Evolutionary conservation across 495 filamentous ascomycete species (phyloP), one percentile per base, ranked within the genome.

Genomic region (Friedmanniomyces simplex): DNA sequence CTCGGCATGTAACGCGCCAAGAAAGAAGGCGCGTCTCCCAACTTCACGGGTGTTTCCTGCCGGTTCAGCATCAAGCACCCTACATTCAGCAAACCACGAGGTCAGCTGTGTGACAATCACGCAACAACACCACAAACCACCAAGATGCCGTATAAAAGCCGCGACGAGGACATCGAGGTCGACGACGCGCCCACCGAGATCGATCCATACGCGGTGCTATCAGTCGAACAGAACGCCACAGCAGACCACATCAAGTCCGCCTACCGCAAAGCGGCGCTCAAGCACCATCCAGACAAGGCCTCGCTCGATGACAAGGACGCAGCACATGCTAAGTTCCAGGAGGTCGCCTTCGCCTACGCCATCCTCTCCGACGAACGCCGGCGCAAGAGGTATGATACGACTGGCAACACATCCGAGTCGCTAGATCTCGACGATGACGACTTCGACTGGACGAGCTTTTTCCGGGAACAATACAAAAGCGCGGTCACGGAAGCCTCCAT

Each of bases 391-490:
- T 98, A 96, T 71, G 91, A 98, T 68, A 74, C 76, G 55, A 96
- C 91, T 0, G 93, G 93, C 54, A 88, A 81, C 50, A 97, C 91
- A 0, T 80, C 83, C 1, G 91, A 95, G 63, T 83, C 81, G 18
- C 72, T 91, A 51, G 79, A 84, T 60, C 68, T 76, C 12, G 81
- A 87, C 37, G 80, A 80, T 62, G 86, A 80, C 45, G 88, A 84
- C 64, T 97, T 97, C 74, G 79, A 88, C 74, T 98, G 93, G 93
- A 72, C 76, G 50, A 81, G 85, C 22, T 97, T 91, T 76, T 97
- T 89, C 74, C 80, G 82, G 22, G 82, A 82, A 58, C 89, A 95
- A 56, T 93, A 83, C 68, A 77, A 76, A 14, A 83, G 88, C 39
- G 75, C 85, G 32, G 75, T 96, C 39, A 87, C 80, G 13, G 69